These are phyloP conservation scores for Vitis riparia DNA, from an alignment of 164 flowering plant genomes.

Conservation along the genomic window DNA sequence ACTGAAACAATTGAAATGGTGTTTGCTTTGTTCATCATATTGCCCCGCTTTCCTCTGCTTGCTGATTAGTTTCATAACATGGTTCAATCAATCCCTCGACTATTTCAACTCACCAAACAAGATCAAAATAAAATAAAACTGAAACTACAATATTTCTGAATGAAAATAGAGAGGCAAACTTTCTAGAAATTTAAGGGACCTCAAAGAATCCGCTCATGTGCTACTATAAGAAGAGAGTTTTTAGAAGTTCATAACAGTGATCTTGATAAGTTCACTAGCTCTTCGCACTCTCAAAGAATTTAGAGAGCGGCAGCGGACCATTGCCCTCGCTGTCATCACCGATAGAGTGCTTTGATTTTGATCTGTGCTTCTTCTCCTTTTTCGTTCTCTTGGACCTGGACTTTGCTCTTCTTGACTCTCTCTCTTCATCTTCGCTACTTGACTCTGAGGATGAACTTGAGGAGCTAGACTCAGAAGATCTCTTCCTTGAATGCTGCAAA, in stretches of 20 bases:
- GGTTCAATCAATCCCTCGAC: no score
- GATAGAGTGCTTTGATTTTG: slow-evolving; percentile 52
- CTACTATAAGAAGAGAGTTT: slow-evolving; percentile 1
- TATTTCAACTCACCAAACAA: no score
- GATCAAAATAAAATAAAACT: no score
- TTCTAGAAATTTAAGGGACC: no score
- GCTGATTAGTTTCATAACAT: no score
- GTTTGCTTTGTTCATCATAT: slow-evolving; percentile 8
- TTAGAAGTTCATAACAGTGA: neutral
- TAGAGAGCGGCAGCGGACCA: slow-evolving; percentile 95
- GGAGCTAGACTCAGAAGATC: slow-evolving; percentile 63
- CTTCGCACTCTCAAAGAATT: slow-evolving; percentile 79
- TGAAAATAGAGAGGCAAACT: no score
- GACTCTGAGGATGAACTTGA: slow-evolving; percentile 82
- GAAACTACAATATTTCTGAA: no score
- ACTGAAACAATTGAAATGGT: slow-evolving; percentile 9
- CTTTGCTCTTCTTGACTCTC: slow-evolving; percentile 70
- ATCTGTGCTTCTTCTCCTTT: slow-evolving; percentile 74
- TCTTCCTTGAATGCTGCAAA: slow-evolving; percentile 68
- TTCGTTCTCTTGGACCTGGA: slow-evolving; percentile 68
- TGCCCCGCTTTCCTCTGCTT: neutral
- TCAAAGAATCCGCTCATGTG: neutral
- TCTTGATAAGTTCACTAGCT: slow-evolving; percentile 21
- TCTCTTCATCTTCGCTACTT: slow-evolving; percentile 75
- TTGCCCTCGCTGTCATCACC: slow-evolving; percentile 49